Percentiles rank a stretch among this genome's conserved stretches.
Conservation (phyloP, 371 early-diverging fungal species). For the Actinomortierella wolfii region DNA sequence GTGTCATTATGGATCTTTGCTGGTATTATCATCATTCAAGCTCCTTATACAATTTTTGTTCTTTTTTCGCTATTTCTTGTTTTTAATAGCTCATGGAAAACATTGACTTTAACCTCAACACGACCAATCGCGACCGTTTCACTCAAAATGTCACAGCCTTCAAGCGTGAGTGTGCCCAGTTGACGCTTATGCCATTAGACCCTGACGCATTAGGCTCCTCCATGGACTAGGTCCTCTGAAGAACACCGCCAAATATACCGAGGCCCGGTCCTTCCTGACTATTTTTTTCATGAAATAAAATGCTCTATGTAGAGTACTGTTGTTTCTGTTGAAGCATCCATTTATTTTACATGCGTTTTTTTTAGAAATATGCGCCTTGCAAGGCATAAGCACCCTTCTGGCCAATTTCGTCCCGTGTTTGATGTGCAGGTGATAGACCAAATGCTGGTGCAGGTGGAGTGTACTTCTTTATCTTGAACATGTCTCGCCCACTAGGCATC, state of each 20-base stretch:
- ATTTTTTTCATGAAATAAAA: background rate
- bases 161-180: slow-evolving; percentile 54
- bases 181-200: slow-evolving; percentile 27
- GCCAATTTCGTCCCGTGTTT: slow-evolving; percentile 10
- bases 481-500: slow-evolving; percentile 64
- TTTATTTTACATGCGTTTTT: background rate
- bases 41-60: background rate
- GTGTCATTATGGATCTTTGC: slow-evolving; percentile 6
- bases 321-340: background rate
- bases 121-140: slow-evolving; percentile 79
- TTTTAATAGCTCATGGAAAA: slow-evolving; percentile 64
- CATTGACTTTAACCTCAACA: slow-evolving; percentile 63
- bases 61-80: background rate
- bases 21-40: slow-evolving; percentile 13
- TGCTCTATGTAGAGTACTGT: slow-evolving; percentile 2
- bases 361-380: slow-evolving; percentile 38
- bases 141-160: slow-evolving; percentile 78
- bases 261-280: background rate
- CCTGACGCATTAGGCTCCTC: background rate
- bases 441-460: slow-evolving; percentile 55
- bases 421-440: slow-evolving; percentile 35
- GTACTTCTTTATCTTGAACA: slow-evolving; percentile 56
- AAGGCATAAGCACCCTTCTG: slow-evolving; percentile 33
- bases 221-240: background rate
- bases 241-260: background rate